Conservation (phyloP, 768 basidiomycete genomes). For the Postia placenta region DNA sequence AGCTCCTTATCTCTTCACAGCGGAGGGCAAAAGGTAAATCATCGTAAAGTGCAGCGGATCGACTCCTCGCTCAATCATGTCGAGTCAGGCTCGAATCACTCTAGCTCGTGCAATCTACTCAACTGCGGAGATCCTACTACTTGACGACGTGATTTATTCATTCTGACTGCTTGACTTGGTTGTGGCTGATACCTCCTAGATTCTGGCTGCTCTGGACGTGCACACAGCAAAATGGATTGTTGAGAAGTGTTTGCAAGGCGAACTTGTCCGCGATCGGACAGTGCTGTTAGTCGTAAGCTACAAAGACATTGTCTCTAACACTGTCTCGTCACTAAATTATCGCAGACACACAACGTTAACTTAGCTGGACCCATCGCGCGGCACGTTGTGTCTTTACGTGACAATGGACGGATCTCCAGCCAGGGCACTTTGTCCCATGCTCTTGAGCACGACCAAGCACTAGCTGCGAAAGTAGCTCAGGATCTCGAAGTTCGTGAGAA, state of each 20-base stretch:
- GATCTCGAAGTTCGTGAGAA: slow-evolving; percentile 20
- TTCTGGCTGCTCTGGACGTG: slow-evolving; percentile 46
- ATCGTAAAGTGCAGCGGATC: no score
- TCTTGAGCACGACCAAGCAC: slow-evolving; percentile 33
- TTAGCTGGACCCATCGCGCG: slow-evolving; percentile 48
- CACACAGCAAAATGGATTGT: slow-evolving; percentile 49
- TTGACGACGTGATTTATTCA: slow-evolving; percentile 61
- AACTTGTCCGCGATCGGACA: slow-evolving; percentile 43
- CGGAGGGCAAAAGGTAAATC: slow-evolving; percentile 46
- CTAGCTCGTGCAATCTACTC: slow-evolving; percentile 55
- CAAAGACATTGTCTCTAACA: background rate
- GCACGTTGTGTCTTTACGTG: slow-evolving; percentile 48
- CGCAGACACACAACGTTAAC: slow-evolving; percentile 47
- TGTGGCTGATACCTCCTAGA: no score
- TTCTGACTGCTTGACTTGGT: no score
- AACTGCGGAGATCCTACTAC: slow-evolving; percentile 52
- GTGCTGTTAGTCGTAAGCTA: slow-evolving; percentile 43
- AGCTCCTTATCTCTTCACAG: no score
- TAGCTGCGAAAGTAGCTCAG: slow-evolving; percentile 21
- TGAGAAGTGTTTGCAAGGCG: slow-evolving; percentile 42
- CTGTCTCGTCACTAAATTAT: background rate
- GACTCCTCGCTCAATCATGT: background rate
- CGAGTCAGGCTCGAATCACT: slow-evolving; percentile 31
- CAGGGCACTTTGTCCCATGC: slow-evolving; percentile 45
- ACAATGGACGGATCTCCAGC: slow-evolving; percentile 45